phyloP scores from a whole-genome alignment of 2,329 filamentous ascomycete genomes.

The Rhinocladiella mackenziei region DNA sequence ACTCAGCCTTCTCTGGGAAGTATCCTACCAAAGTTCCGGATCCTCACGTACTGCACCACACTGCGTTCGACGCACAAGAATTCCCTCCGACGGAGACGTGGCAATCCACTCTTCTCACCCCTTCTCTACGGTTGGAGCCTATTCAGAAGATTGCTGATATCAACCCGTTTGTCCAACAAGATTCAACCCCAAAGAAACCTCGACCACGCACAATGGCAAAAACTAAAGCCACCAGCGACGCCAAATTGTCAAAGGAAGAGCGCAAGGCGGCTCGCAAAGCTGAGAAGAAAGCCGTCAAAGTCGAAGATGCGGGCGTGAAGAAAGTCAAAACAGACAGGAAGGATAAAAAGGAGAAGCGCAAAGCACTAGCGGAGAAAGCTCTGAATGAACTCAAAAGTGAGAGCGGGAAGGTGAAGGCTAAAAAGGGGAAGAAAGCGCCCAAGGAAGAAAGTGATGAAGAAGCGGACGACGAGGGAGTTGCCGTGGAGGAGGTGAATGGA shows the following conservation, averaged over 20 bases:
- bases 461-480: conserved; percentile 17
- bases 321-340: conserved; percentile 45
- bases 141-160: no score
- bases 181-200: background rate
- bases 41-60: no score
- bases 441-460: conserved; percentile 14
- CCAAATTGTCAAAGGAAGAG: conserved; percentile 28
- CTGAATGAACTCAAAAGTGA: conserved; percentile 24
- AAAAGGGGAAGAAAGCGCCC: conserved; percentile 2
- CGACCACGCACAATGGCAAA: conserved; percentile 30
- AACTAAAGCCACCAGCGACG: conserved; percentile 25
- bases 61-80: background rate
- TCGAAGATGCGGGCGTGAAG: conserved; percentile 16
- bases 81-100: no score
- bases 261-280: conserved; percentile 46
- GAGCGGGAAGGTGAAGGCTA: conserved; percentile 3
- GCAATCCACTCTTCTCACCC: no score
- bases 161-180: no score
- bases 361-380: conserved; percentile 26
- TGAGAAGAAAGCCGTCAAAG: conserved; percentile 38
- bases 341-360: conserved; percentile 41
- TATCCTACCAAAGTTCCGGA: conserved; percentile 5
- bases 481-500: conserved; percentile 16
- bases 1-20: no score
- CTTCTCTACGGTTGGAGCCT: background rate